Evolutionary conservation across 129 eudicot species (phyloP).

Genomic region (Tanacetum coccineum): DNA sequence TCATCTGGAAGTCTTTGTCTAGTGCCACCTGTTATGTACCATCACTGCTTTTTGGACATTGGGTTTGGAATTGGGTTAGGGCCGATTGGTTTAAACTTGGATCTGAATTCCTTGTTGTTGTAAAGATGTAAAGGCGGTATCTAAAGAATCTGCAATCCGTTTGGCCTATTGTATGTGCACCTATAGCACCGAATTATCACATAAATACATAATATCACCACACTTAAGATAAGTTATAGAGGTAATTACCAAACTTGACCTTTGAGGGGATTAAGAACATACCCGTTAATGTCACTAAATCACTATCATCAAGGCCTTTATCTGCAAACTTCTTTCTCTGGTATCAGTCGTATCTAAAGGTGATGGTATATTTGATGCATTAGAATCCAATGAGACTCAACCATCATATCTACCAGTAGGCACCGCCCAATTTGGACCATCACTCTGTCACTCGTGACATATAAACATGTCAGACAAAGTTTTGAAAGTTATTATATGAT

Average conservation of each 20-base stretch:
- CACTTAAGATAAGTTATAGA: no score
- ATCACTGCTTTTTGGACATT: conserved; percentile 50
- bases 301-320: conserved; percentile 76
- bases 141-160: conserved; percentile 62
- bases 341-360: conserved; percentile 51
- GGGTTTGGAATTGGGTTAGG: conserved; percentile 37
- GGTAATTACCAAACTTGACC: background rate
- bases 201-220: background rate
- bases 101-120: conserved; percentile 64
- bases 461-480: background rate
- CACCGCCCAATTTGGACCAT: conserved; percentile 75
- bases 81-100: conserved; percentile 51
- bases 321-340: conserved; percentile 71
- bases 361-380: conserved; percentile 58
- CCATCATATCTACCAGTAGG: conserved; percentile 88
- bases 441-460: conserved; percentile 37
- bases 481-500: no score
- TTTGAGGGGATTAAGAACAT: background rate
- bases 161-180: conserved; percentile 80
- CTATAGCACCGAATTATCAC: conserved; percentile 31
- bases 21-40: conserved; percentile 57
- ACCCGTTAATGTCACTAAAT: conserved; percentile 77
- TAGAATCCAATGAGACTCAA: conserved; percentile 53
- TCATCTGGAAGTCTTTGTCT: conserved; percentile 45
- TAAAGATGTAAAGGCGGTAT: conserved; percentile 74